phyloP scores from a whole-genome alignment of 176 grass and related monocot genomes.

The Saccharum officinarum region DNA sequence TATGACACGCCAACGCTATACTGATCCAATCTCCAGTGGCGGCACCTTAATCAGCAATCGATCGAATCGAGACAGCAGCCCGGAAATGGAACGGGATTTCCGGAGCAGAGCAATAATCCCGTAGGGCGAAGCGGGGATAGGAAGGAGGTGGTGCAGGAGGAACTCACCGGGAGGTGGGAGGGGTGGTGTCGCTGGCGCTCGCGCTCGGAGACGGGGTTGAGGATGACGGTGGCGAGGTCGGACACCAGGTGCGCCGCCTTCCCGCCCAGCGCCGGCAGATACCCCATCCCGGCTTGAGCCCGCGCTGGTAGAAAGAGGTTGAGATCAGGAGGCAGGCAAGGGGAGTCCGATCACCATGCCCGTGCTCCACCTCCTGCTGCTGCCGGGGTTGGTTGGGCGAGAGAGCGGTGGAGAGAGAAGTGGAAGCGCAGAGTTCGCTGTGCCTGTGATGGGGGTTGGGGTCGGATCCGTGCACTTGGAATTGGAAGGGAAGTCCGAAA shows the following conservation, averaged over 20 bases:
- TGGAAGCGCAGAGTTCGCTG: constrained; percentile 16
- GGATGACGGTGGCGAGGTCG: constrained; percentile 86
- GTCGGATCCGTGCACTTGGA: not conserved
- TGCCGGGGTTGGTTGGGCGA: not conserved
- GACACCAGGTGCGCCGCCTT: constrained; percentile 88
- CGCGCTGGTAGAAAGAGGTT: not conserved
- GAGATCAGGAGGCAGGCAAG: not conserved
- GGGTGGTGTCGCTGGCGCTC: constrained; percentile 40
- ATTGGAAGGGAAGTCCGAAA: too few relatives aligned
- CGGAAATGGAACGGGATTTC: not conserved
- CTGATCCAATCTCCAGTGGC: not conserved
- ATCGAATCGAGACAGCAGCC: not conserved
- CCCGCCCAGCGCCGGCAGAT: constrained; percentile 75
- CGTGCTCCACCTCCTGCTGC: not conserved
- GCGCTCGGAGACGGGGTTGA: constrained; percentile 88
- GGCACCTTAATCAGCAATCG: not conserved
- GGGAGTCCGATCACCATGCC: not conserved
- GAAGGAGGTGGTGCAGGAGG: not conserved
- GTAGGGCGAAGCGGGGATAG: not conserved
- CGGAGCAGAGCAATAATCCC: not conserved
- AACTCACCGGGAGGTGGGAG: constrained; percentile 61
- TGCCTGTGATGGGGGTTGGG: not conserved
- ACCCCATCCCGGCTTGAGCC: constrained; percentile 47
- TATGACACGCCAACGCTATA: not conserved
- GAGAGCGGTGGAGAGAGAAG: not conserved